Base-by-base conservation (phyloP, 768 basidiomycete genomes). In the Amanita brunnescens region DNA sequence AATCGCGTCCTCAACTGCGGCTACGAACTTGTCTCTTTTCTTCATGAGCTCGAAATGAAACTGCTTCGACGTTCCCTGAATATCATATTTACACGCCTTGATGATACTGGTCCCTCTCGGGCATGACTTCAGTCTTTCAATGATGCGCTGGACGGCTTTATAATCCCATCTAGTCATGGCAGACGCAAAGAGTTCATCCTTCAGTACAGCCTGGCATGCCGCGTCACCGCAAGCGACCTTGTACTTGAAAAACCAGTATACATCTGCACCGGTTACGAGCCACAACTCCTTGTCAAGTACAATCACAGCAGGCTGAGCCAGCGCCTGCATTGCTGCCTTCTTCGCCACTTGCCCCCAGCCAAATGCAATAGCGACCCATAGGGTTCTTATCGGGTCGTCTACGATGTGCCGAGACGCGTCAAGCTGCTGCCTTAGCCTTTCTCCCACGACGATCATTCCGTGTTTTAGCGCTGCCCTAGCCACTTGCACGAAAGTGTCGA, bases 381-480 rank as follows among this genome's bases (percentile, higher is more conserved):
- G 47, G n/a, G 29, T 30, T 5, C 24, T 12, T n/a, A 46, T 35
- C 10, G 51, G 51, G n/a, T 45, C 34, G 8, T 52, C 24, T 14
- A 12, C n/a, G 16, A 47, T 30, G n/a, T 12, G 18, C 13, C 1
- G 16, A 18, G 32, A 46, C 8, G 34, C 9, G 2, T 47, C 12
- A 20, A 52, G 14, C 14, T 29, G 18, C 3, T 39, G 26, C n/a
- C 21, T 16, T 8, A 52, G 20, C 44, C n/a, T 52, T 14, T 39
- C n/a, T 9, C n/a, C 18, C 3, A 45, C 44, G 9, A 20, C 18
- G 2, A 10, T 6, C 44, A 52, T 52, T 13, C n/a, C 16, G 23
- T 52, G 47, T 33, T 38, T 52, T 30, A 39, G 33, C 14, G 51
- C 51, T 21, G 51, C 44, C 18, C 16, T 6, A 16, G 24, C 7